A percentile compares a stretch with the other conserved stretches of the same genome.
These are phyloP conservation scores for Pezicula neosporulosa DNA, from an alignment of 2,329 filamentous ascomycete species.

Conservation along the genomic window DNA sequence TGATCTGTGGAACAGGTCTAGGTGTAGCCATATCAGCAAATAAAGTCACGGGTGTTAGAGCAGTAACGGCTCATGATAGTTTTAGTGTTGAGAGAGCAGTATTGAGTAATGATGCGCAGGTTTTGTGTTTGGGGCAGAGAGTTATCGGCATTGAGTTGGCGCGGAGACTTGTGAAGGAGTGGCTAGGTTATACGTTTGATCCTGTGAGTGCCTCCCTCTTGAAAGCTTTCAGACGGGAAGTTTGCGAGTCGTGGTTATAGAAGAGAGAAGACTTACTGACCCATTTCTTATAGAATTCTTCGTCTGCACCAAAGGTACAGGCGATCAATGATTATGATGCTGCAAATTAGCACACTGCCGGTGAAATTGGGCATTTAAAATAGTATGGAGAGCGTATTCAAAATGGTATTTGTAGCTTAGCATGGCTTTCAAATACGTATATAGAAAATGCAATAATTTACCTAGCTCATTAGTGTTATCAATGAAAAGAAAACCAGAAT, in stretches of 20 bases:
- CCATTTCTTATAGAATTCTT: slow-evolving; percentile 10
- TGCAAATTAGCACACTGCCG: slow-evolving; percentile 5
- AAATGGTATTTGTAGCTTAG: too few relatives aligned
- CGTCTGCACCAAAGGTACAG: slow-evolving; percentile 17
- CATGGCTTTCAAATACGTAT: too few relatives aligned
- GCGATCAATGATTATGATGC: slow-evolving; percentile 24
- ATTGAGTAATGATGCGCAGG: slow-evolving; percentile 82
- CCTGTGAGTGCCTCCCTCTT: slow-evolving; percentile 41
- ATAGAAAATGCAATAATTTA: too few relatives aligned
- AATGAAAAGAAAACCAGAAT: too few relatives aligned
- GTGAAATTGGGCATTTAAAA: too few relatives aligned
- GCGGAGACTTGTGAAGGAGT: slow-evolving; percentile 73
- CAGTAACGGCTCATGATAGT: slow-evolving; percentile 86
- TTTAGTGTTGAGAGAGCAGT: slow-evolving; percentile 80
- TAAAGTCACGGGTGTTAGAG: slow-evolving; percentile 79
- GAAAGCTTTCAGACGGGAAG: not conserved
- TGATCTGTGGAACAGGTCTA: slow-evolving; percentile 83
- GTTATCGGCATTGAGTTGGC: slow-evolving; percentile 81
- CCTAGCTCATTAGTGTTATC: too few relatives aligned
- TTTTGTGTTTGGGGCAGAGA: slow-evolving; percentile 81
- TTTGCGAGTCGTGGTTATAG: not conserved
- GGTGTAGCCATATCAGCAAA: slow-evolving; percentile 88
- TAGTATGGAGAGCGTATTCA: too few relatives aligned
- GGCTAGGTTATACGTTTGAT: slow-evolving; percentile 82
- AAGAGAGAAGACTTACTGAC: not conserved